Evolutionary conservation across 75 land plant genomes (phyloP).

Genomic region (Sequoia sempervirens): DNA sequence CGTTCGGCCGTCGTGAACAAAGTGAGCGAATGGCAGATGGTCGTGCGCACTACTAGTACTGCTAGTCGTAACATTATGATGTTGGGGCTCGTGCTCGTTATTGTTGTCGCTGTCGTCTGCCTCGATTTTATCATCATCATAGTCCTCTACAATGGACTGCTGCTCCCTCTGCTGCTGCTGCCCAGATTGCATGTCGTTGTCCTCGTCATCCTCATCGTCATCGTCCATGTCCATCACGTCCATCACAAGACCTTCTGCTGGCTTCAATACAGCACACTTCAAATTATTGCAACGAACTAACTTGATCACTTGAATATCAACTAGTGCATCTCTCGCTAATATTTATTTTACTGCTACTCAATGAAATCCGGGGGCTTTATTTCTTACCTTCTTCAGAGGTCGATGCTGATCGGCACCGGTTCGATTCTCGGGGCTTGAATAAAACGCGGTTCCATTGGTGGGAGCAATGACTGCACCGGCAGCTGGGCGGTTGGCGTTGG

Average conservation of each 20-base stretch:
- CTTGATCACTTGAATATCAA: not conserved
- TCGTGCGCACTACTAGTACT: not conserved
- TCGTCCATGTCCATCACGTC: conserved; percentile 10
- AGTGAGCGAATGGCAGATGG: conserved; percentile 9
- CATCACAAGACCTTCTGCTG: not conserved
- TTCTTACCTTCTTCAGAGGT: conserved; percentile 5
- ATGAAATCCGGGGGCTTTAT: not conserved
- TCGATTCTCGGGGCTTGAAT: conserved; percentile 7
- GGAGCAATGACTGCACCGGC: not conserved
- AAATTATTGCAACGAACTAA: not conserved
- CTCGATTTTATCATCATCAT: conserved; percentile 9
- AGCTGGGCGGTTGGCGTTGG: conserved; percentile 4
- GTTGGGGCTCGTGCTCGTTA: not conserved
- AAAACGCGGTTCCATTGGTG: not conserved
- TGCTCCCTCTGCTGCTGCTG: conserved; percentile 7
- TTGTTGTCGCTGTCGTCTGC: conserved; percentile 12
- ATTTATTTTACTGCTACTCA: not conserved
- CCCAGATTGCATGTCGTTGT: not conserved
- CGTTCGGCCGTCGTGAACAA: conserved; percentile 1
- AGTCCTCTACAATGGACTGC: conserved; percentile 4
- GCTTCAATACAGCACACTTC: conserved; percentile 6
- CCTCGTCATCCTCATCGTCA: not conserved
- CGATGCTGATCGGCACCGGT: not conserved
- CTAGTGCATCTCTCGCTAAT: not conserved
- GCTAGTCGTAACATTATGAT: not conserved